Base-by-base conservation (phyloP, 768 basidiomycete genomes). In the Rhodotorula paludigena region DNA sequence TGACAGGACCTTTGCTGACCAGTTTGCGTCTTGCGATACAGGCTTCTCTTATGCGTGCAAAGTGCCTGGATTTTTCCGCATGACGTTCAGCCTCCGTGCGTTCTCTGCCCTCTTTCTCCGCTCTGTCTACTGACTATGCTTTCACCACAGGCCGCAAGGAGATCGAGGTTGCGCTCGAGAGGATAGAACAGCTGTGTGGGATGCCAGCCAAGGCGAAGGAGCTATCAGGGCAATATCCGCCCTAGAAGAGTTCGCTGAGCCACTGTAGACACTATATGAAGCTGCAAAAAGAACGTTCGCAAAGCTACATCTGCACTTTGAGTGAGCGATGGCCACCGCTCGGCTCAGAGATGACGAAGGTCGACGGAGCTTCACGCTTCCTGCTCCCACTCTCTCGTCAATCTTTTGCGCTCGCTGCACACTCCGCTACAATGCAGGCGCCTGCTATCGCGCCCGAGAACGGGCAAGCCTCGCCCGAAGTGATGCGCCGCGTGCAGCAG, bases 1-100 rank as follows among this genome's bases (percentile, higher is more conserved):
- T 6, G 33, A 35, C 9, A 20, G 8, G 51, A 9, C 32, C 3
- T 20, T 28, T 8, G n/a, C n/a, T n/a, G n/a, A n/a, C n/a, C n/a
- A n/a, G n/a, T n/a, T n/a, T n/a, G n/a, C n/a, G n/a, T n/a, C n/a
- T n/a, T n/a, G n/a, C n/a, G n/a, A n/a, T 2, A 14, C 57, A 68
- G 67, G 67, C 30, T 68, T 56, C 53, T 63, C 62, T 0, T 68
- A 68, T 58, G 61, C 57, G 21, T 45, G 47, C 32, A 21, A 57
- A 30, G 15, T 14, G 23, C 54, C 59, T 0, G 67, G 67, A 15
- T 68, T 33, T 38, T 68, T 63, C 61, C 61, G 67, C 16, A 51
- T 68, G 44, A 63, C 62, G 18, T 68, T 68, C 30, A 60, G 57
- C 16, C 35, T 68, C 35, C 67, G 38, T 45, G 41, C 41, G 41